Evolutionary conservation across 2,329 filamentous ascomycete species (phyloP), one percentile per base, ranked within the genome.

Genomic region (Domatiomyces globalis): DNA sequence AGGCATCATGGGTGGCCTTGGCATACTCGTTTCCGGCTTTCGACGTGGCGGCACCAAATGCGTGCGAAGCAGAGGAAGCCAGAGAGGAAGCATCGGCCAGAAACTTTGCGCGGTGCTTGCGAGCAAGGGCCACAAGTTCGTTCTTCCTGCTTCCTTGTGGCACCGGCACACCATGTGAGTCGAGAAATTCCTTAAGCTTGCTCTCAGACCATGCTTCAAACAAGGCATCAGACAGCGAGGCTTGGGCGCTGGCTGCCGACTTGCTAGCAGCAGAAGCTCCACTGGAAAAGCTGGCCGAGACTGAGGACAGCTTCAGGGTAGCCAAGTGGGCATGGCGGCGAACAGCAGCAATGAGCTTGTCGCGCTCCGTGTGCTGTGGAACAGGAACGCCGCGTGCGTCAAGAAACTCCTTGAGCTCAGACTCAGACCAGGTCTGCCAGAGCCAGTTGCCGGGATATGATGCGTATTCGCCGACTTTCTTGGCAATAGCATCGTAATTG

Each of bases 361-460:
- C 89, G 54, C 92, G 87, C 54, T 74, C 82, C 47, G 80, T 80
- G 27, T 87, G 85, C 67, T 96, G 90, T 54, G 92, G 90, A 50
- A 79, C 85, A 10, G 87, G 83, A 68, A 90, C 81, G 49, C 92
- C 92, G 60, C 87, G 81, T 27, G 10, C 12, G 63, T 96, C 92
- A 46, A 95, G 83, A 84, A 86, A 98, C 59, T 85, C 78, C 75
- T 96, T 96, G 56, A 95, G 72, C 48, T 95, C 90, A 58, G 89
- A 95, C 58, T 95, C 86, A 49, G 85, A 83, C 92, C 92, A 98
- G 6, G 83, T 76, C 54, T 82, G 77, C 65, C 95, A 98, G 44
- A 96, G 73, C 92, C 92, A 96, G 71, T 95, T 81, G 42, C 92
- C 92, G 33, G 92, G 92, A 64, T 96, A 96, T n/a, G 80, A 71